Percentiles rank a stretch among this genome's conserved stretches.
phyloP scores from a whole-genome alignment of 129 eudicot species.

The Flaveria ramosissima region DNA sequence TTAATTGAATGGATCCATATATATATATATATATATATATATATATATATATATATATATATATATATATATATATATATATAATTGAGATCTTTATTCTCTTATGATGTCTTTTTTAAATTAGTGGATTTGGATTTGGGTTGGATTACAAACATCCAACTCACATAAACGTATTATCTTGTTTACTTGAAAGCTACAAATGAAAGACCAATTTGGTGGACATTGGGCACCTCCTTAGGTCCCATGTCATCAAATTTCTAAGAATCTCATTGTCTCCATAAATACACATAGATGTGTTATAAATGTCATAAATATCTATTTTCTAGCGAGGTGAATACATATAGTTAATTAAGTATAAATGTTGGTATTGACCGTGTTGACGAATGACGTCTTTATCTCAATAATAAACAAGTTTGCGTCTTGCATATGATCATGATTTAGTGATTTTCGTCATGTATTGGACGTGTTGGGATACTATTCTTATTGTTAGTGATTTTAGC shows the following conservation, averaged over 20 bases:
- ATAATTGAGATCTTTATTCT: neutral
- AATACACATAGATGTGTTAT: slow-evolving; percentile 20
- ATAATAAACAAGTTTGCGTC: neutral
- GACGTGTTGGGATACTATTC: neutral
- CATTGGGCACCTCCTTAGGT: slow-evolving; percentile 28
- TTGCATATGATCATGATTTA: neutral
- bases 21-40: too few relatives aligned
- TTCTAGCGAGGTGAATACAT: neutral
- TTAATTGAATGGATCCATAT: too few relatives aligned
- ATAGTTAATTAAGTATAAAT: neutral
- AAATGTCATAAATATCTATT: slow-evolving; percentile 6
- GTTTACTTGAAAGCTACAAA: slow-evolving; percentile 27
- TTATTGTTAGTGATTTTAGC: too few relatives aligned
- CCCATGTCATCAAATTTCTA: slow-evolving; percentile 36
- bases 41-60: too few relatives aligned
- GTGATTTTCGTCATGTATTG: neutral
- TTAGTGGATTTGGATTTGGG: slow-evolving; percentile 22
- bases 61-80: too few relatives aligned
- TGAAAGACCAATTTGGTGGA: slow-evolving; percentile 29
- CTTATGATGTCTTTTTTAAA: neutral
- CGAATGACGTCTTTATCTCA: neutral
- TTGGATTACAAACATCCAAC: slow-evolving; percentile 10
- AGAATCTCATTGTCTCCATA: slow-evolving; percentile 26
- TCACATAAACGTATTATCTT: slow-evolving; percentile 15
- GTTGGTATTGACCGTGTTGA: neutral